Evolutionary conservation across 805 yeast species (phyloP).

Genomic region (Myxozyma udenii): DNA sequence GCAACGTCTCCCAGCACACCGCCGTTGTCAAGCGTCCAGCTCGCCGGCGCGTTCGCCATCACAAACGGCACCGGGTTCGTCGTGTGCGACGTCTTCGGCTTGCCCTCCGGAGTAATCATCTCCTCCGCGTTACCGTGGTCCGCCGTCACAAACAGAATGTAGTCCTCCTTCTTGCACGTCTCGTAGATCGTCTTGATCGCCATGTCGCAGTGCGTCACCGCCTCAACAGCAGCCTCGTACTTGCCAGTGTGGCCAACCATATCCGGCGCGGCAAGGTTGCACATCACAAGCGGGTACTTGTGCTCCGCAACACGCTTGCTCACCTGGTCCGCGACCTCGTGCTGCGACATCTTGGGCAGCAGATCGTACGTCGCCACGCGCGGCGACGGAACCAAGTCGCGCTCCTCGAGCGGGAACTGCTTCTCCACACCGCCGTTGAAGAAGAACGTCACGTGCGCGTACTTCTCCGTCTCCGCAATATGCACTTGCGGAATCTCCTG

Average conservation of each 20-base stretch:
- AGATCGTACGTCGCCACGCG: conserved; percentile 31
- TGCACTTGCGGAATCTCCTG: conserved; percentile 27
- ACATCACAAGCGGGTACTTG: conserved; percentile 30
- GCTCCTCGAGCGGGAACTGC: conserved; percentile 29
- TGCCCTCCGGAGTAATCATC: conserved; percentile 31
- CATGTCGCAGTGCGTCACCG: conserved; percentile 30
- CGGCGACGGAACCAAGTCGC: conserved; percentile 31
- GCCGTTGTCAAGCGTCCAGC: conserved; percentile 25
- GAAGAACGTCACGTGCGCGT: conserved; percentile 33
- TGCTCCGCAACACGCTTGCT: conserved; percentile 27
- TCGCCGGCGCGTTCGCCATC: conserved; percentile 30
- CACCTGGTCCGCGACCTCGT: conserved; percentile 30
- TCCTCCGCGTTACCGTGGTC: conserved; percentile 34
- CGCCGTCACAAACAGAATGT: conserved; percentile 30
- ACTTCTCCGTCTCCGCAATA: conserved; percentile 32
- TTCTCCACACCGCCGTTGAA: conserved; percentile 33
- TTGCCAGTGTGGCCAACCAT: conserved; percentile 33
- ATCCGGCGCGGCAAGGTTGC: conserved; percentile 32
- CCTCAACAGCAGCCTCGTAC: conserved; percentile 31
- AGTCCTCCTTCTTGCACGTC: conserved; percentile 23
- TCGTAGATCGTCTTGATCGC: conserved; percentile 29
- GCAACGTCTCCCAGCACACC: conserved; percentile 33
- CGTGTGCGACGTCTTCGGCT: conserved; percentile 31
- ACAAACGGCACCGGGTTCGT: conserved; percentile 31
- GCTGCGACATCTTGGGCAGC: conserved; percentile 31